phyloP scores from a whole-genome alignment of 768 basidiomycete genomes.

The Kwoniella dendrophila region DNA sequence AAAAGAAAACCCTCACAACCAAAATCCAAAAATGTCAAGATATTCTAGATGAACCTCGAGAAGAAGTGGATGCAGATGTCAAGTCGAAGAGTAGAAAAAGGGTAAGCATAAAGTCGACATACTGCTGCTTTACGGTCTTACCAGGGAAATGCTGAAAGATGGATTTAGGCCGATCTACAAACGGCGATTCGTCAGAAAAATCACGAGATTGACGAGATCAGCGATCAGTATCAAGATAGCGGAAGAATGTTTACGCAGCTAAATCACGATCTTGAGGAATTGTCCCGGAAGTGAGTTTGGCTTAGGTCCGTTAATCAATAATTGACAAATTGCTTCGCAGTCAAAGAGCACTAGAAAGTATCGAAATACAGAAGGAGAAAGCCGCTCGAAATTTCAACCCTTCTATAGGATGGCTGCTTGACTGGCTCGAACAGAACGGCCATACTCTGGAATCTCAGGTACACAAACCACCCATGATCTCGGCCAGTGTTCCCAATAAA shows the following conservation, averaged over 20 bases:
- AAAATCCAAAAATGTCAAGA: conserved; percentile 53
- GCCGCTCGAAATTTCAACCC: conserved; percentile 63
- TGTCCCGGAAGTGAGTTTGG: conserved; percentile 5
- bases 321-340: conserved; percentile 9
- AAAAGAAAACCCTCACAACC: background rate
- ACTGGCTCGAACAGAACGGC: conserved; percentile 59
- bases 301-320: background rate
- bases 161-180: conserved; percentile 6
- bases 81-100: conserved; percentile 1
- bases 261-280: conserved; percentile 13
- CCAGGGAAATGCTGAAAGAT: background rate
- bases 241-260: conserved; percentile 10
- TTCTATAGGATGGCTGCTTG: conserved; percentile 39
- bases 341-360: conserved; percentile 30
- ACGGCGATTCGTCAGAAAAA: background rate
- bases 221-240: conserved; percentile 21
- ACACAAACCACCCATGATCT: conserved; percentile 81
- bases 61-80: conserved; percentile 15
- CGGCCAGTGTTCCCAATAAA: conserved; percentile 68
- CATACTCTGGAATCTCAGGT: conserved; percentile 74
- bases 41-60: conserved; percentile 37
- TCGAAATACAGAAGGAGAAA: conserved; percentile 57
- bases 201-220: background rate
- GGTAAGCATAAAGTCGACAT: background rate
- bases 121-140: background rate